Evolutionary conservation across 179 eudicot species (phyloP).

Genomic region (Silene noctiflora): DNA sequence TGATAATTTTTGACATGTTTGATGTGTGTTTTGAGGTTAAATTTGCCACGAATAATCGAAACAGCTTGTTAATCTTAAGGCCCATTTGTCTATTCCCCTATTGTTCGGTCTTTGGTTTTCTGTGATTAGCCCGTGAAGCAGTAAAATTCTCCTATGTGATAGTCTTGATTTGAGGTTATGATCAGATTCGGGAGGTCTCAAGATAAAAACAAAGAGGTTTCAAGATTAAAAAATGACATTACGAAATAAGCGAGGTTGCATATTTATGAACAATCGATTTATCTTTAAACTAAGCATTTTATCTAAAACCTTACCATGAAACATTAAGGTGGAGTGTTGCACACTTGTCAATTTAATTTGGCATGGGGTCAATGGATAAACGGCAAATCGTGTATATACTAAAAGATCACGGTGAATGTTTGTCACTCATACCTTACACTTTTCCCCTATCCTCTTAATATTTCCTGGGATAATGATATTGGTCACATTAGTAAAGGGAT

Average conservation of each 20-base stretch:
- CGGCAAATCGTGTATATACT: not conserved
- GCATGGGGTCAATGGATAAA: not conserved
- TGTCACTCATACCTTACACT: not conserved
- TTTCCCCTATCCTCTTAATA: not conserved
- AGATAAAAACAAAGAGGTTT: not conserved
- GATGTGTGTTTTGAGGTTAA: not conserved
- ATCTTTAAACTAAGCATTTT: not conserved
- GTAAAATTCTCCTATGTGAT: not conserved
- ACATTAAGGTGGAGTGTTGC: not conserved
- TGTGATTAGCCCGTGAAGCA: not conserved
- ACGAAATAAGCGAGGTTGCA: not conserved
- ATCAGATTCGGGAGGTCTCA: not conserved
- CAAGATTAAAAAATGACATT: not conserved
- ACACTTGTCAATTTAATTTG: not conserved
- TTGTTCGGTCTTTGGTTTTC: not conserved
- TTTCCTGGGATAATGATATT: not conserved
- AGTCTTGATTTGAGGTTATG: not conserved
- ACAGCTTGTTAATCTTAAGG: not conserved
- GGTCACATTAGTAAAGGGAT: not conserved
- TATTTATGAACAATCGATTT: not conserved
- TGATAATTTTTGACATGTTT: not conserved
- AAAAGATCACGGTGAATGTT: not conserved
- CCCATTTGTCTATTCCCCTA: not conserved
- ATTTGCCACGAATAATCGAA: not conserved
- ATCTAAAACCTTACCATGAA: not conserved